phyloP scores from a whole-genome alignment of 805 yeast genomes.

The Candida rishiriensis region DNA sequence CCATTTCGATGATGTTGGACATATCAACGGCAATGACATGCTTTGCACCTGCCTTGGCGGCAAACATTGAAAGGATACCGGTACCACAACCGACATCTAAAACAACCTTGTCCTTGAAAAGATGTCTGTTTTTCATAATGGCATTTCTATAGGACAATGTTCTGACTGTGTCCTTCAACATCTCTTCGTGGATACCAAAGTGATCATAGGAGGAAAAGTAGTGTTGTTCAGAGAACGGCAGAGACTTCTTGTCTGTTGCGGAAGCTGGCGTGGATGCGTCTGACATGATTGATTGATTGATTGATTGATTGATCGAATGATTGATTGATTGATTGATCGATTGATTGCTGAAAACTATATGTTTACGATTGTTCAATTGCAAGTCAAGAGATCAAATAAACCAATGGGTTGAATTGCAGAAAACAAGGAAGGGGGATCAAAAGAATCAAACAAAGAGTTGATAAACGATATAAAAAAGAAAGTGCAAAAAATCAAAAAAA shows the following conservation, averaged over 20 bases:
- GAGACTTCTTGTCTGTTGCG: conserved; percentile 62
- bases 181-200: conserved; percentile 96
- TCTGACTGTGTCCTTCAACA: conserved; percentile 93
- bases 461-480: too few species aligned
- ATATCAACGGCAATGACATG: conserved; percentile 97
- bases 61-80: conserved; percentile 96
- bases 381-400: too few species aligned
- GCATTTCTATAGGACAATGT: conserved; percentile 90
- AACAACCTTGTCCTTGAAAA: conserved; percentile 90
- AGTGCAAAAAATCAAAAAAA: too few species aligned
- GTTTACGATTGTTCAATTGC: too few species aligned
- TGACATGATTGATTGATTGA: background rate
- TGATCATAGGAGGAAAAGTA: conserved; percentile 95
- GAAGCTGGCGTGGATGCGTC: background rate
- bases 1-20: conserved; percentile 95
- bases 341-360: too few species aligned
- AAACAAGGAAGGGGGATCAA: too few species aligned
- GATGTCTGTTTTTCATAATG: conserved; percentile 80
- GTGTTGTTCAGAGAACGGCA: conserved; percentile 81
- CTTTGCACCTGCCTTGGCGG: conserved; percentile 97
- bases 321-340: background rate
- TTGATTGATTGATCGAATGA: background rate
- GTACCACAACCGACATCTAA: conserved; percentile 99
- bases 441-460: too few species aligned
- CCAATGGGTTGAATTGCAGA: too few species aligned